Conservation (phyloP, 2,329 filamentous ascomycete genomes). For the Endoconidiophora laricicola region DNA sequence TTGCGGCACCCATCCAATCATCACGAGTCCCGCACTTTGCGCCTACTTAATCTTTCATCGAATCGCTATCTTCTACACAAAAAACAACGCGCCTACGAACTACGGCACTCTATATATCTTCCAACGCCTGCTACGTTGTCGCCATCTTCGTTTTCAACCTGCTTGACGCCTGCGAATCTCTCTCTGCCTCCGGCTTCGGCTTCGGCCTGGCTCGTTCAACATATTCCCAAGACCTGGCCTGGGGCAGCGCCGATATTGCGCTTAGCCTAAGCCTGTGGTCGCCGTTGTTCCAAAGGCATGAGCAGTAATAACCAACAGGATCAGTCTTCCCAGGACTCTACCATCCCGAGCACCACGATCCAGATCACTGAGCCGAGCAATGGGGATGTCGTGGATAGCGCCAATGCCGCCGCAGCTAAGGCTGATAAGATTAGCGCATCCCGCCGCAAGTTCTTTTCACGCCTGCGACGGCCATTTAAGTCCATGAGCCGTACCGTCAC, state of each 20-base stretch:
- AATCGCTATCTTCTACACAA: background rate
- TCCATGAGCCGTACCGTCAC: conserved; percentile 46
- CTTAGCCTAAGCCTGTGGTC: conserved; percentile 12
- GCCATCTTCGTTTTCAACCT: background rate
- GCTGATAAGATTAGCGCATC: background rate
- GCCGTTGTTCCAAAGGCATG: conserved; percentile 9
- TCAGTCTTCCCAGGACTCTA: conserved; percentile 10
- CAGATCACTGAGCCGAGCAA: conserved; percentile 1
- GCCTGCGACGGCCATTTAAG: conserved; percentile 32
- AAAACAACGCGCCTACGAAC: background rate
- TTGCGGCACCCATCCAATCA: no score
- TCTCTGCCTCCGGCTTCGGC: background rate
- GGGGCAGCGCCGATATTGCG: conserved; percentile 12
- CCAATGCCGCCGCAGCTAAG: background rate
- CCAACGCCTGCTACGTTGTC: background rate
- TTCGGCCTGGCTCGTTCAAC: background rate
- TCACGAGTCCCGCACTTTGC: background rate
- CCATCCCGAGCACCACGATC: background rate
- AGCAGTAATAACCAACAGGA: conserved; percentile 8
- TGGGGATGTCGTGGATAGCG: background rate
- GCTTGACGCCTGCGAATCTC: background rate
- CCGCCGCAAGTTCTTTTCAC: conserved; percentile 28
- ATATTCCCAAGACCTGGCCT: conserved; percentile 11
- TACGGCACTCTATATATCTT: no score
- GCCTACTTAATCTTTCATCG: background rate